Conservation (phyloP, 2,329 filamentous ascomycete species). For the Nothomitra cinnamomea region DNA sequence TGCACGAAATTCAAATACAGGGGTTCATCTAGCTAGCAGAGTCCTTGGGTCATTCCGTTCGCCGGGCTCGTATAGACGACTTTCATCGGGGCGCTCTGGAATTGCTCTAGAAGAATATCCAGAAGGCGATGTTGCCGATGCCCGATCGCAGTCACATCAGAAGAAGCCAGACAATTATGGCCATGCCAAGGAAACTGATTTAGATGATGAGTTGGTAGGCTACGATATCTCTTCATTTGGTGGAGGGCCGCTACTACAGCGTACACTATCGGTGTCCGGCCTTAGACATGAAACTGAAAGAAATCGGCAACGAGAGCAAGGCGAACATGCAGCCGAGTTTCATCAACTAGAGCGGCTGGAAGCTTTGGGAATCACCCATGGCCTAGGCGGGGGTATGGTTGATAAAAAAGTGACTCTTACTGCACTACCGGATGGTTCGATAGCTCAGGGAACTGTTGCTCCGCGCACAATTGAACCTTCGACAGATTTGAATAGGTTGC, state of each 20-base stretch:
- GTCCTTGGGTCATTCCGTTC: background rate
- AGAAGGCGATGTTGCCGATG: background rate
- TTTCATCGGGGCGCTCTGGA: background rate
- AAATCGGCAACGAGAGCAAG: slow-evolving; percentile 10
- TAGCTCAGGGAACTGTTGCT: slow-evolving; percentile 17
- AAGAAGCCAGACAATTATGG: background rate
- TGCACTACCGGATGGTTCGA: slow-evolving; percentile 29
- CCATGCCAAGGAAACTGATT: background rate
- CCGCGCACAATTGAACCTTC: background rate
- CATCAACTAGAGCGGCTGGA: slow-evolving; percentile 31
- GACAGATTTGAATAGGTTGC: background rate
- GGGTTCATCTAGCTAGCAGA: background rate
- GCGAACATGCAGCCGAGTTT: slow-evolving; percentile 12
- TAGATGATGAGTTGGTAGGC: background rate
- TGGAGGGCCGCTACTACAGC: background rate
- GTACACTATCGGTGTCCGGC: background rate
- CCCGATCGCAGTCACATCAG: background rate
- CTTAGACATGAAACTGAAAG: slow-evolving; percentile 2
- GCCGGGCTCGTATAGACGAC: background rate
- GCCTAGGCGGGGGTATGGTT: slow-evolving; percentile 35
- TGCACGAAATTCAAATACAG: background rate
- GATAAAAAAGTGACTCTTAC: slow-evolving; percentile 31
- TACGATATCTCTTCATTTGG: slow-evolving; percentile 5
- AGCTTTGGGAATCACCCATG: slow-evolving; percentile 32
- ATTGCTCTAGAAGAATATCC: background rate